These are phyloP conservation scores for Podospora bellae-mahoneyi DNA, from an alignment of 495 filamentous ascomycete genomes.

Conservation along the genomic window DNA sequence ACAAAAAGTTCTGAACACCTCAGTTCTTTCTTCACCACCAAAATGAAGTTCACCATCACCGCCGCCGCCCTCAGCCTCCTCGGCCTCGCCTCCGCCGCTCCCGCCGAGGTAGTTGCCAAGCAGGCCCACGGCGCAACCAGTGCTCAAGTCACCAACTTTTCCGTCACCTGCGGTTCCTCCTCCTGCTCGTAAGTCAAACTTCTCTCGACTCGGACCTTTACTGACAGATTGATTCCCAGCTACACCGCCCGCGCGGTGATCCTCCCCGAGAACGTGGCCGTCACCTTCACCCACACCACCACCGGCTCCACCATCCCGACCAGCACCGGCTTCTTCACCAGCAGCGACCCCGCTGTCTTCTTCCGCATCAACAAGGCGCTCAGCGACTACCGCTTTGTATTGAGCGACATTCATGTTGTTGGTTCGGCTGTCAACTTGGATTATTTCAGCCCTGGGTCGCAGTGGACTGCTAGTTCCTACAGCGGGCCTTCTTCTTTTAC, in stretches of 20 bases:
- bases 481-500: neutral
- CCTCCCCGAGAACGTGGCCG: slow-evolving; percentile 9
- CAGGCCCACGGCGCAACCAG: slow-evolving; percentile 2
- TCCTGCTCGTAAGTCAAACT: slow-evolving; percentile 2
- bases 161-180: slow-evolving; percentile 6
- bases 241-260: slow-evolving; percentile 8
- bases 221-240: slow-evolving; percentile 1
- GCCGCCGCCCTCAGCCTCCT: neutral
- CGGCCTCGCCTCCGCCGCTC: slow-evolving; percentile 7
- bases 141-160: slow-evolving; percentile 6
- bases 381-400: neutral
- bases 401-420: neutral
- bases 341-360: neutral
- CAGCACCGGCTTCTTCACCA: slow-evolving; percentile 3
- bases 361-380: slow-evolving; percentile 7
- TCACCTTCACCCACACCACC: slow-evolving; percentile 10
- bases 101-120: neutral
- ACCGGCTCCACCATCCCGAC: slow-evolving; percentile 5
- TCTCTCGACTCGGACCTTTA: neutral
- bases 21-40: neutral
- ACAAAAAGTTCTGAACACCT: neutral
- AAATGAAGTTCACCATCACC: slow-evolving; percentile 12
- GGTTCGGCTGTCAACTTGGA: neutral
- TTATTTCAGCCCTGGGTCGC: neutral
- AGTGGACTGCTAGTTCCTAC: neutral